Base-by-base conservation (phyloP, 208 protist genomes). In the Phytomonas francai region DNA sequence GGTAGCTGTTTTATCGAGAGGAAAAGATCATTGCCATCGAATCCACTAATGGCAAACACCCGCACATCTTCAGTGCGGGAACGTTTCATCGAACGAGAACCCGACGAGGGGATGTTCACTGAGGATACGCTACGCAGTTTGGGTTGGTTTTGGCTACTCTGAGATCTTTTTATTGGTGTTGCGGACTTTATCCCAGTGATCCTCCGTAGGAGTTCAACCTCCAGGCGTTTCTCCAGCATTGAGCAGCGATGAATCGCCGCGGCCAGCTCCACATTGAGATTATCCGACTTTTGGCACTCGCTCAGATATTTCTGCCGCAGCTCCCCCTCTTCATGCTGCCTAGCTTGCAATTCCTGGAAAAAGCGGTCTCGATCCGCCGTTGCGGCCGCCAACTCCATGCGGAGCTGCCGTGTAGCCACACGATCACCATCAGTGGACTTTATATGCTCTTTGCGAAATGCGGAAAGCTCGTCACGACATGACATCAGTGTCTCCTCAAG, bases 21-120 rank as follows among this genome's bases (percentile, higher is more conserved):
- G 4, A 92, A 36, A 8, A 96, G 57, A 0, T 85, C 76, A 39
- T 80, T 82, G 25, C 78, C 78, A 58, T 93, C 83, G 61, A 96
- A 93, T n/a, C 91, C 88, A 63, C 83, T 94, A 63, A 93, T 87
- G 34, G 88, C 83, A 32, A 96, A 83, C 0, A 96, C 86, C 6
- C 88, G 88, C 5, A 84, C 82, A 51, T 93, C 86, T 51, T 87
- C 82, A 4, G 87, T 92, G 49, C 85, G 87, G 0, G 81, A 76
- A 29, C 83, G 80, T 74, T 88, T 88, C 27, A 85, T 49, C 0
- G 84, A 77, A 16, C 36, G 70, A 27, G 65, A 56, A 1, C 27
- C 68, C 8, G 54, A 62, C 1, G 68, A 63, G 12, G 51, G 29
- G 61, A 63, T 70, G 63, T 77, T 81, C 1, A 57, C 67, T 2